Conservation (phyloP, 495 filamentous ascomycete species). For the Annulohypoxylon moriforme region DNA sequence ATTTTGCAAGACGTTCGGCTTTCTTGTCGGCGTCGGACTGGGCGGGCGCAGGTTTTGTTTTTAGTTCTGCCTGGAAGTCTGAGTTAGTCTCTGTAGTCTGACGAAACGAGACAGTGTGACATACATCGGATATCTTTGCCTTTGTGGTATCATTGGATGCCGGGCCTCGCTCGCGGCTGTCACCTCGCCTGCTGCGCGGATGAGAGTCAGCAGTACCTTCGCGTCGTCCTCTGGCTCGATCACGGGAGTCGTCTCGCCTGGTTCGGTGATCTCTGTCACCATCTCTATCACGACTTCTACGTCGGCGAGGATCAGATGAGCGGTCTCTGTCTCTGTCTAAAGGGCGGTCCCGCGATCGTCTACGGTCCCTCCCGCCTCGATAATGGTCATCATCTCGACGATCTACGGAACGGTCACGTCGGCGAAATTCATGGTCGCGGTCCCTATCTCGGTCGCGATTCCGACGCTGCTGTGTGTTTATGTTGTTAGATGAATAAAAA, state of each 20-base stretch:
- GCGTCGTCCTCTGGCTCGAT: constrained; percentile 73
- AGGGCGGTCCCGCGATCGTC: constrained; percentile 72
- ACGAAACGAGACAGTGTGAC: constrained; percentile 27
- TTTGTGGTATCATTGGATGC: constrained; percentile 57
- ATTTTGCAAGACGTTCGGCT: constrained; percentile 81
- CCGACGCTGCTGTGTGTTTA: constrained; percentile 66
- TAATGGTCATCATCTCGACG: constrained; percentile 77
- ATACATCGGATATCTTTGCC: constrained; percentile 64
- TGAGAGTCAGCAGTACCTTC: constrained; percentile 83
- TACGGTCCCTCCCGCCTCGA: constrained; percentile 64
- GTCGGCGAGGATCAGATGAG: constrained; percentile 63
- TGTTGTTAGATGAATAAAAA: constrained; percentile 47
- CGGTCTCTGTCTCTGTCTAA: constrained; percentile 69
- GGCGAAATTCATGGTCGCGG: constrained; percentile 69
- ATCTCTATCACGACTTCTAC: constrained; percentile 70
- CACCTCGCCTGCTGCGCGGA: constrained; percentile 74
- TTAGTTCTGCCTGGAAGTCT: constrained; percentile 52
- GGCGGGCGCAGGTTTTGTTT: constrained; percentile 64
- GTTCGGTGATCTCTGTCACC: constrained; percentile 71
- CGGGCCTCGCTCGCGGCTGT: constrained; percentile 66
- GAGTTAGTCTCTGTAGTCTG: constrained; percentile 31
- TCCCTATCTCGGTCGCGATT: constrained; percentile 61
- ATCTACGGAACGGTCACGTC: constrained; percentile 80
- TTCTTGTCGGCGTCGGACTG: constrained; percentile 86
- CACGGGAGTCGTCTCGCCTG: constrained; percentile 84